Conservation (phyloP, 106 monocot species). For the Agapanthus africanus region DNA sequence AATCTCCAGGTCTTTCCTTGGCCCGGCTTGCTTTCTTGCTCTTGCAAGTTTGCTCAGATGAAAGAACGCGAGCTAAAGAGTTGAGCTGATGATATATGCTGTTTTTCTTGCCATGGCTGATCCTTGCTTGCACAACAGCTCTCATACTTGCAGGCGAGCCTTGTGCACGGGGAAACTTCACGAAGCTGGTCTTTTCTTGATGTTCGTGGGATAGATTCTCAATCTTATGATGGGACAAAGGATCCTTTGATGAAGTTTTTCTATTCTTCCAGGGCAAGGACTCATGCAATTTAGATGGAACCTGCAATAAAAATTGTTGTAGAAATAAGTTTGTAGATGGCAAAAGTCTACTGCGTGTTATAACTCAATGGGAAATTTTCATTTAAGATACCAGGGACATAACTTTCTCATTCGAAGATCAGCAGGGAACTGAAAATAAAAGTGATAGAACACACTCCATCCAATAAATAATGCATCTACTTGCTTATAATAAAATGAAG, state of each 20-base stretch:
- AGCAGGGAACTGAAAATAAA: not conserved
- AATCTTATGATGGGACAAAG: not conserved
- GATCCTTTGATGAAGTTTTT: not conserved
- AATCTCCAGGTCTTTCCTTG: not conserved
- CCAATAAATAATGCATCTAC: not conserved
- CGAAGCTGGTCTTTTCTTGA: slow-evolving; percentile 1
- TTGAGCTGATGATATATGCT: slow-evolving; percentile 6
- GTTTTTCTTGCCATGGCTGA: slow-evolving; percentile 4
- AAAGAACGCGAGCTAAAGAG: slow-evolving; percentile 38
- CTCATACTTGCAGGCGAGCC: slow-evolving; percentile 16
- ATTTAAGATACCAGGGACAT: not conserved
- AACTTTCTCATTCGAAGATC: not conserved
- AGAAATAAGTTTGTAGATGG: not conserved
- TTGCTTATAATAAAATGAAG: not conserved
- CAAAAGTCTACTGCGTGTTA: not conserved
- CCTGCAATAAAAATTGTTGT: slow-evolving; percentile 12
- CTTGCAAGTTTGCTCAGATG: slow-evolving; percentile 8
- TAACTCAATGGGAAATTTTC: not conserved
- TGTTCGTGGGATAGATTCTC: not conserved
- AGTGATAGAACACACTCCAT: not conserved
- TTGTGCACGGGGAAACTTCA: slow-evolving; percentile 15
- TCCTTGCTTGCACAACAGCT: slow-evolving; percentile 9
- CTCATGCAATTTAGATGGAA: slow-evolving; percentile 31
- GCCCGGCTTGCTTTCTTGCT: not conserved
- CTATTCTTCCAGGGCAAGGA: slow-evolving; percentile 29